Evolutionary conservation across 257 asterid species (phyloP), one percentile per base, ranked within the genome.

Genomic region (Solanum bulbocastanum): DNA sequence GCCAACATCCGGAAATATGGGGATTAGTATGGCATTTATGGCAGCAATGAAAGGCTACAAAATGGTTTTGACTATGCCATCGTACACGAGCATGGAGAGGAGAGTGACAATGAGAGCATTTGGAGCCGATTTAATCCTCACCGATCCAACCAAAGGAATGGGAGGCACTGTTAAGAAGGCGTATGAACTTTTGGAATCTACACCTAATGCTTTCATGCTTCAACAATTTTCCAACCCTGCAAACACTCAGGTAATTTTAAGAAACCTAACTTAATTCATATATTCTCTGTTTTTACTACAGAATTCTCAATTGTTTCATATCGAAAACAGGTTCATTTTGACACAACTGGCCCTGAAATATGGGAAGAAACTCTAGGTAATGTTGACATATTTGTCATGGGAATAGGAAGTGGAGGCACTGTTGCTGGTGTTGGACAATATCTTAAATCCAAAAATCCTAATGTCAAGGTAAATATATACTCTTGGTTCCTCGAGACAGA

Each of bases 1-100:
- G 92, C 99, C 99, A 35, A 97, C 99, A 14, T 97, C 99, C 0
- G 99, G 99, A 71, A 97, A 97, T 79, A 97, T 97, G 99, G 99
- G 99, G 85, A 97, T 97, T 32, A 97, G 99, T 88, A 91, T 97
- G 98, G 99, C 99, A 4, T 97, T 97, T 86, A 94, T 97, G 92
- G 99, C 99, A 11, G 98, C 99, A 23, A 90, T 97, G 98, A 96
- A 92, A 89, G 99, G 99, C 32, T 97, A 97, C 96, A 97, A 94
- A 49, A 97, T 95, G 99, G 97, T 97, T 35, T 91, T 97, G n/a
- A 96, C 99, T 7, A 97, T 97, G 99, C 99, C 99, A 1, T 97
- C 99, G 37, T 97, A 97, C 66, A 97, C 99, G 3, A 97, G 99
- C 92, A 90, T 96, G 90, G 99, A 97, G 84, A 93, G 99, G 89